These are phyloP conservation scores for Apiotrichum veenhuisii DNA, from an alignment of 1,284 basidiomycete species.

Conservation along the genomic window DNA sequence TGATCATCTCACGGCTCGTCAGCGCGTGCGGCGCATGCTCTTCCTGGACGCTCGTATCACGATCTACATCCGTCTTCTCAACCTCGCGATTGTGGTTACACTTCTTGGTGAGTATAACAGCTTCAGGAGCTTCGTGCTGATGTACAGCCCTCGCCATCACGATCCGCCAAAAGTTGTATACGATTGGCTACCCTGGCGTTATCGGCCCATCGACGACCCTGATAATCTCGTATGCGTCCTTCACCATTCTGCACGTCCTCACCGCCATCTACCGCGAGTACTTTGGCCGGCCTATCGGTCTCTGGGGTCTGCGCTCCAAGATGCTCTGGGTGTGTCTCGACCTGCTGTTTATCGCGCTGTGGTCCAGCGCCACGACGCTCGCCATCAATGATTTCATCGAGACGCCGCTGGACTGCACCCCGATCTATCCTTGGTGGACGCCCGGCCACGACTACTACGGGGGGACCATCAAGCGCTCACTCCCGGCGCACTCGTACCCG, in stretches of 20 bases:
- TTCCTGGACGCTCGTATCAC: slow-evolving; percentile 54
- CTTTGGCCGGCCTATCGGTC: slow-evolving; percentile 56
- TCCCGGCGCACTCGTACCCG: no score
- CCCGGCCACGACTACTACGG: slow-evolving; percentile 10
- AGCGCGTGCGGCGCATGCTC: slow-evolving; percentile 44
- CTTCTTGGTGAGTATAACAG: slow-evolving; percentile 28
- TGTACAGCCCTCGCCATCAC: slow-evolving; percentile 49
- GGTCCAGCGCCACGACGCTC: slow-evolving; percentile 49
- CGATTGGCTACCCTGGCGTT: slow-evolving; percentile 46
- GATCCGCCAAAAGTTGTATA: slow-evolving; percentile 45
- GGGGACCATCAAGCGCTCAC: not conserved
- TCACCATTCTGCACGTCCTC: slow-evolving; percentile 54
- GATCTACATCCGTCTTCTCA: slow-evolving; percentile 53
- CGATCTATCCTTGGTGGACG: slow-evolving; percentile 42
- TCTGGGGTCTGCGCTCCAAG: slow-evolving; percentile 54
- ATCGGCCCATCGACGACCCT: slow-evolving; percentile 55
- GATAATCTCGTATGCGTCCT: slow-evolving; percentile 52
- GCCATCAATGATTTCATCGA: slow-evolving; percentile 57
- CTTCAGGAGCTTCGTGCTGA: no score
- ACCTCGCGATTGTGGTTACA: slow-evolving; percentile 50
- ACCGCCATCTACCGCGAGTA: slow-evolving; percentile 54
- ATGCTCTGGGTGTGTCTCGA: slow-evolving; percentile 52
- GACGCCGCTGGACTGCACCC: slow-evolving; percentile 53
- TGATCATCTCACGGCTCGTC: slow-evolving; percentile 27
- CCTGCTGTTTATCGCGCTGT: slow-evolving; percentile 53